Base-by-base conservation (phyloP, 2,329 filamentous ascomycete species). In the Stagonosporopsis rhizophila region DNA sequence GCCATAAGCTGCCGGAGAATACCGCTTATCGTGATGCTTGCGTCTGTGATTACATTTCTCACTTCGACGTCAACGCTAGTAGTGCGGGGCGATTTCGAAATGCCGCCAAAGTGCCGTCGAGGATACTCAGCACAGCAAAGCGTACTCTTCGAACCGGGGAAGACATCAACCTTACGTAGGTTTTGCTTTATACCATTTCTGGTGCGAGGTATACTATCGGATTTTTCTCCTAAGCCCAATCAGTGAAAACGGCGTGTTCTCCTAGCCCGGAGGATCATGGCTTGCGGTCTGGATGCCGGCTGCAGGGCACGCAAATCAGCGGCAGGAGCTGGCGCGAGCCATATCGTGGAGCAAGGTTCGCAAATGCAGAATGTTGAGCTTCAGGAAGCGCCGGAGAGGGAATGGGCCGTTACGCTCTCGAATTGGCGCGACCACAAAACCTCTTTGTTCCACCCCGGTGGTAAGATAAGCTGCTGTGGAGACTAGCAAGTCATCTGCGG, bases 291-390 rank as follows among this genome's bases (percentile, higher is more conserved):
- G 47, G 53, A 56, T 51, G 37, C 44, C 53, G 48, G 15, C 46
- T 56, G 53, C 53, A 51, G 53, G 53, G 46, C 41, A 48, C 38
- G 32, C 53, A 52, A 22, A 56, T 52, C 47, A 56, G 47, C 47
- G 38, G 53, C 22, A 47, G 25, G 37, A 51, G 40, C 45, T 46
- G 46, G 46, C 46, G 46, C 30, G 46, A 51, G 41, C 53, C 41
- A 56, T 19, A 25, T 39, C 47, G 30, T 22, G 38, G 38, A 17
- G 41, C 37, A 47, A 51, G 46, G 34, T 46, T 42, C 27, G 28
- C 20, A n/a, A 27, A 17, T 32, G 47, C 38, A 47, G 37, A 39
- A 34, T 25, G 30, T 32, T 44, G 37, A 38, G 37, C 20, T 22
- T 25, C 28, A 45, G 28, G 15, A 23, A 30, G 41, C 45, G 46